Evolutionary conservation across 164 flowering plant species (phyloP), one percentile per base, ranked within the genome.

Genomic region (Sextonia rubra): DNA sequence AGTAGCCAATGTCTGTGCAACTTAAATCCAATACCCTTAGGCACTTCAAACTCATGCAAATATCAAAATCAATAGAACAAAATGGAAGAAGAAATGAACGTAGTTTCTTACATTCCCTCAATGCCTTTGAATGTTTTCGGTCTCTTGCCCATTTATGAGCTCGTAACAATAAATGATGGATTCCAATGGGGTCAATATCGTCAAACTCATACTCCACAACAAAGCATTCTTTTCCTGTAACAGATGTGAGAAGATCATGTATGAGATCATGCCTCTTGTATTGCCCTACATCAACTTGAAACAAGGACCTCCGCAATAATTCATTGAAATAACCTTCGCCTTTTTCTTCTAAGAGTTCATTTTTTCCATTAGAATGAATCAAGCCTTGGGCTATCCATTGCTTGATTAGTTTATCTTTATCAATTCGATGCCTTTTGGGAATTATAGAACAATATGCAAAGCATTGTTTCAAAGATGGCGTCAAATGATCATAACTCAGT

Each of bases 311-410:
- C 8, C 14, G 18, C 49, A 74, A 24, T 17, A 74, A 30, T 2
- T 58, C 66, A 44, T 60, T 32, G 14, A 74, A 67, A 25, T 37
- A 67, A 15, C 22, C 66, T 3, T 6, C 0, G 29, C 30, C 71
- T 9, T 22, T 15, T 7, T 67, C 71, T n/a, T 60, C 71, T 22
- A 30, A 7, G 37, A 48, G 4, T 26, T 48, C 44, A n/a, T 32
- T 64, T 20, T 44, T 4, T 18, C 7, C 47, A 2, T 65, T 30
- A 9, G 22, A 7, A 9, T 23, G 37, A 68, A 60, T 23, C 26
- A 56, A 74, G 9, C 71, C 76, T 60, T 60, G 55, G 15, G 66
- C 71, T 17, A 74, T 23, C 76, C 71, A 68, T n/a, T 44, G 17
- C 25, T 47, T 37, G 22, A 60, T 58, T 18, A 74, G n/a, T 9